Conservation (phyloP, 208 protist species). For the Wallacemonas collosoma region DNA sequence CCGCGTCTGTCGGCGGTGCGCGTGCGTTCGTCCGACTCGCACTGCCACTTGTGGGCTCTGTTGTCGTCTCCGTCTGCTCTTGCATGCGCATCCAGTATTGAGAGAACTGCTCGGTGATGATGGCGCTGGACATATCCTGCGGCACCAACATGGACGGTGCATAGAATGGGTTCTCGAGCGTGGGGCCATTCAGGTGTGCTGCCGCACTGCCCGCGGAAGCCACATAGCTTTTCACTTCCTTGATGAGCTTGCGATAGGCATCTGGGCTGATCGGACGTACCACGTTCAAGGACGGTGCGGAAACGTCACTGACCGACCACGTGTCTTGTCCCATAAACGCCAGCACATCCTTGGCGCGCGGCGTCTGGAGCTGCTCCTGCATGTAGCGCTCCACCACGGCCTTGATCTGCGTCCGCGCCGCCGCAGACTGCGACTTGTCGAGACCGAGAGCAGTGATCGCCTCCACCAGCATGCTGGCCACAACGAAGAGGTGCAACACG, state of each 20-base stretch:
- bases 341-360: conserved; percentile 61
- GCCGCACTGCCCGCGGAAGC: background rate
- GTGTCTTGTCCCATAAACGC: conserved; percentile 71
- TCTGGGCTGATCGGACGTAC: conserved; percentile 57
- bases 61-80: background rate
- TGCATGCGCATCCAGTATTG: conserved; percentile 42
- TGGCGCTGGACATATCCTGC: conserved; percentile 55
- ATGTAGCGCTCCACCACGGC: conserved; percentile 57
- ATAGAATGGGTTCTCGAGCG: conserved; percentile 82
- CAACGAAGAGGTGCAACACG: conserved; percentile 79
- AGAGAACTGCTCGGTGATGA: conserved; percentile 62
- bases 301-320: conserved; percentile 58
- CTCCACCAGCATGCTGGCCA: conserved; percentile 77
- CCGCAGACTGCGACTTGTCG: conserved; percentile 41
- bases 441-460: conserved; percentile 49
- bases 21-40: background rate
- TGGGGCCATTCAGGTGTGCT: conserved; percentile 4
- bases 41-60: background rate
- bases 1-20: too few relatives aligned
- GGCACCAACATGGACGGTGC: conserved; percentile 53
- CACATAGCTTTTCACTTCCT: conserved; percentile 69
- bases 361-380: conserved; percentile 47
- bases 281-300: conserved; percentile 55
- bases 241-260: conserved; percentile 47
- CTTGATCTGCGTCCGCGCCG: conserved; percentile 51